phyloP scores from a whole-genome alignment of 805 yeast species.

The Saccharomycopsis fibuligera region DNA sequence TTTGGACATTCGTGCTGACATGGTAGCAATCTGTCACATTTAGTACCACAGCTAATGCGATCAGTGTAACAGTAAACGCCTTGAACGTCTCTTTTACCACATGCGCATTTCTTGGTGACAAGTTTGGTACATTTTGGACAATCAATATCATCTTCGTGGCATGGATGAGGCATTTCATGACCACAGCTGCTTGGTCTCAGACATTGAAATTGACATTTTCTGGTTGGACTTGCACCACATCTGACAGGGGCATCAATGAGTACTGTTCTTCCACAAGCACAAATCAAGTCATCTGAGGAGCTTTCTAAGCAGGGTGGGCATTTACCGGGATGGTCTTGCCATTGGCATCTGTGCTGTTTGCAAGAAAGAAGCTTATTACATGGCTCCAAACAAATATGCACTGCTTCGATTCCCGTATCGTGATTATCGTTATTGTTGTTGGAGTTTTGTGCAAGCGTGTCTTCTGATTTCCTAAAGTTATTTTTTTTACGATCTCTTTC shows the following conservation, averaged over 20 bases:
- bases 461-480: slow-evolving; percentile 38
- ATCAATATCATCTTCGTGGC: slow-evolving; percentile 54
- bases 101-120: slow-evolving; percentile 52
- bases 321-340: slow-evolving; percentile 72
- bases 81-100: slow-evolving; percentile 50
- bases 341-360: slow-evolving; percentile 60
- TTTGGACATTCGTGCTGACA: slow-evolving; percentile 51
- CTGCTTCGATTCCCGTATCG: slow-evolving; percentile 51
- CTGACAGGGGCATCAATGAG: slow-evolving; percentile 70
- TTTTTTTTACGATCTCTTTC: slow-evolving; percentile 43
- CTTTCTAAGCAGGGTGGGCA: slow-evolving; percentile 80
- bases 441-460: background rate
- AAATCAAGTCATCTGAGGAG: slow-evolving; percentile 68
- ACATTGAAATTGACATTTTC: slow-evolving; percentile 62
- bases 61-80: slow-evolving; percentile 67
- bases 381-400: slow-evolving; percentile 62
- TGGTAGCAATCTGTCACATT: slow-evolving; percentile 46
- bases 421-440: slow-evolving; percentile 18
- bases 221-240: slow-evolving; percentile 52
- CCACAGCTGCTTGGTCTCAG: slow-evolving; percentile 55
- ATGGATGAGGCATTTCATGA: slow-evolving; percentile 65
- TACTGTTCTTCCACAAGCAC: slow-evolving; percentile 76
- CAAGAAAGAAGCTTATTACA: slow-evolving; percentile 63
- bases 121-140: slow-evolving; percentile 77
- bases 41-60: slow-evolving; percentile 60